Conservation (phyloP, 2,329 filamentous ascomycete species). For the Xylaria multiplex region DNA sequence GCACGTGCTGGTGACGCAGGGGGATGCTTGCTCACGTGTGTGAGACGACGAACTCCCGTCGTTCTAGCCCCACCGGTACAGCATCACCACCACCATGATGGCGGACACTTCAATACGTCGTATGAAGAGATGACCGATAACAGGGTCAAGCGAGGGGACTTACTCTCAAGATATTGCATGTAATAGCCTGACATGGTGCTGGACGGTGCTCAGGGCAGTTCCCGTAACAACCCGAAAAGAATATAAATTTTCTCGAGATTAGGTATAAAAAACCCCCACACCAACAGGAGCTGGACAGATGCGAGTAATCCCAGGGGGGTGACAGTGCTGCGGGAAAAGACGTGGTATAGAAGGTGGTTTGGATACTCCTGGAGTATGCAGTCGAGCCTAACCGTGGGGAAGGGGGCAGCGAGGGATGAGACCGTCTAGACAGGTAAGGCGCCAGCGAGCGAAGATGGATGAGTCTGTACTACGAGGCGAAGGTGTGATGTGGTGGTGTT, state of each 20-base stretch:
- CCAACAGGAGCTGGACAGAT: constrained; percentile 40
- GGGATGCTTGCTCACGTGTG: constrained; percentile 50
- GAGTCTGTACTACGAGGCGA: constrained; percentile 53
- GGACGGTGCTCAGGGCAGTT: constrained; percentile 40
- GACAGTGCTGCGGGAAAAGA: constrained; percentile 45
- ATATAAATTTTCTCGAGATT: constrained; percentile 42
- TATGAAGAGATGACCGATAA: constrained; percentile 32
- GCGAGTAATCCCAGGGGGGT: constrained; percentile 46
- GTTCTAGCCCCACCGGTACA: constrained; percentile 45
- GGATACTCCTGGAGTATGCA: constrained; percentile 57
- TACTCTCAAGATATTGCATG: constrained; percentile 80
- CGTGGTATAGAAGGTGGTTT: constrained; percentile 46
- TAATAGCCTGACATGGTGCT: constrained; percentile 70
- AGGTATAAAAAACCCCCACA: constrained; percentile 44
- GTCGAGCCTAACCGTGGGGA: constrained; percentile 63
- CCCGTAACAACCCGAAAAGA: constrained; percentile 42
- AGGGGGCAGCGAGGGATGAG: constrained; percentile 51
- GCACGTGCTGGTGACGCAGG: constrained; percentile 49
- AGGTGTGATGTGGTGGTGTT: constrained; percentile 53
- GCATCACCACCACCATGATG: constrained; percentile 45
- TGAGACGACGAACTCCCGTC: constrained; percentile 49
- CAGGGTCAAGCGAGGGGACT: constrained; percentile 54
- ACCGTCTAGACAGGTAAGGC: constrained; percentile 50
- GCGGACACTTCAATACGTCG: constrained; percentile 35
- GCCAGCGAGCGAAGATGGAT: constrained; percentile 49